Evolutionary conservation across 495 filamentous ascomycete genomes (phyloP).

Genomic region (Cenococcum geophilum): DNA sequence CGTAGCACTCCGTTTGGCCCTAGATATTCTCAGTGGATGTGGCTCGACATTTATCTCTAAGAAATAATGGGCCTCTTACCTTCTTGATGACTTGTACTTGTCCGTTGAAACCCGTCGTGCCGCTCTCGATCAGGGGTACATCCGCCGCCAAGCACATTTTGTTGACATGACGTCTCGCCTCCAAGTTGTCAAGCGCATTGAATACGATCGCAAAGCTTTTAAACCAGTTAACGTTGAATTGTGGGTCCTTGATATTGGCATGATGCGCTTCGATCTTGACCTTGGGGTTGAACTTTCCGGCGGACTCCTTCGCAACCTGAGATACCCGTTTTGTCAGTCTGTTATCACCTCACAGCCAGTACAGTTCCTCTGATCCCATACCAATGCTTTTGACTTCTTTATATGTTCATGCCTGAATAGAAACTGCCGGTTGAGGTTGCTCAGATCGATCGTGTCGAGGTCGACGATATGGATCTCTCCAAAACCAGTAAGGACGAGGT

Average conservation of each 20-base stretch:
- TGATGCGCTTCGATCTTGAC: conserved; percentile 87
- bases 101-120: conserved; percentile 95
- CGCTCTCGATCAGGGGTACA: conserved; percentile 90
- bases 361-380: conserved; percentile 42
- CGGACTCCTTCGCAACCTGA: conserved; percentile 91
- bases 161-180: conserved; percentile 91
- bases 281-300: conserved; percentile 81
- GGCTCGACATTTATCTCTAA: conserved; percentile 5
- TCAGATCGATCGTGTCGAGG: conserved; percentile 95
- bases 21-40: conserved; percentile 34
- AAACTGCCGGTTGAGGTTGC: conserved; percentile 97
- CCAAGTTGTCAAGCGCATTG: conserved; percentile 95
- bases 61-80: conserved; percentile 37
- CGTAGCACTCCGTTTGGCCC: conserved; percentile 93
- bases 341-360: not conserved
- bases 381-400: conserved; percentile 92
- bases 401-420: conserved; percentile 97
- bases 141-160: conserved; percentile 92
- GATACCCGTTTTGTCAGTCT: conserved; percentile 26
- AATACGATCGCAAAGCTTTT: conserved; percentile 77
- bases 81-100: conserved; percentile 96
- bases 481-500: conserved; percentile 88
- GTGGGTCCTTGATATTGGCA: conserved; percentile 89
- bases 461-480: conserved; percentile 95
- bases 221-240: conserved; percentile 91